A percentile compares a stretch with the other conserved stretches of the same genome.
phyloP scores from a whole-genome alignment of 139 green algal genomes.

The Volvox reticuliferus region DNA sequence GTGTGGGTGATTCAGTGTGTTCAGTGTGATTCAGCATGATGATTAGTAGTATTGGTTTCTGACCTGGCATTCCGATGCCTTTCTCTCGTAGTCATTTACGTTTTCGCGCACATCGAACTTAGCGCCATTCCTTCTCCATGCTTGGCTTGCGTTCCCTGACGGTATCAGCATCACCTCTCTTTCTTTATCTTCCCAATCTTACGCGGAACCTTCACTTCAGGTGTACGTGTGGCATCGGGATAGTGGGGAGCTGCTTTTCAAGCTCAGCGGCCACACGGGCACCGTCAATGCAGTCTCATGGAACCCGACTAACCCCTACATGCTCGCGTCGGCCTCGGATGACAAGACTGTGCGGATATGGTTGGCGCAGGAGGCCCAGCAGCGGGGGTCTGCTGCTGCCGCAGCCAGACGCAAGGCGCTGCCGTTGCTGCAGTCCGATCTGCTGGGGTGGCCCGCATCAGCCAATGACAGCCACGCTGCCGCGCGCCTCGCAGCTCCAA shows the following conservation, averaged over 20 bases:
- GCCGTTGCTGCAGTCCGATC: conserved; percentile 23
- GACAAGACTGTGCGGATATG: conserved; percentile 84
- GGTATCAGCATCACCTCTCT: too few relatives aligned
- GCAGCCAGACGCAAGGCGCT: conserved; percentile 6
- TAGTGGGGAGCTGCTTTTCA: conserved; percentile 80
- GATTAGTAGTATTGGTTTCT: too few relatives aligned
- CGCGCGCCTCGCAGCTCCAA: too few relatives aligned
- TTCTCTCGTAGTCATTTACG: too few relatives aligned
- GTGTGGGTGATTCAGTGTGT: too few relatives aligned
- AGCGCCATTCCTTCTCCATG: too few relatives aligned
- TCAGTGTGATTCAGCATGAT: too few relatives aligned
- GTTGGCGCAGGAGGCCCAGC: conserved; percentile 52
- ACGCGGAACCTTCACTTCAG: conserved; percentile 6
- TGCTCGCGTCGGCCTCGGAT: conserved; percentile 85
- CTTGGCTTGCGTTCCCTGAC: too few relatives aligned
- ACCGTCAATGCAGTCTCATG: conserved; percentile 88
- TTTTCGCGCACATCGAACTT: too few relatives aligned
- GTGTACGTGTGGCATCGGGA: conserved; percentile 92
- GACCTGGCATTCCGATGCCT: too few relatives aligned
- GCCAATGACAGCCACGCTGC: neutral
- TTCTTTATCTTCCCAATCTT: too few relatives aligned
- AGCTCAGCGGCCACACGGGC: conserved; percentile 79
- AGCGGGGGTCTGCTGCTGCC: neutral
- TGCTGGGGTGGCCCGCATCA: neutral
- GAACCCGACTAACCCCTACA: conserved; percentile 84